Percentiles rank a stretch among this genome's conserved stretches.
phyloP scores from a whole-genome alignment of 129 eudicot genomes.

The Flaveria bidentis region DNA sequence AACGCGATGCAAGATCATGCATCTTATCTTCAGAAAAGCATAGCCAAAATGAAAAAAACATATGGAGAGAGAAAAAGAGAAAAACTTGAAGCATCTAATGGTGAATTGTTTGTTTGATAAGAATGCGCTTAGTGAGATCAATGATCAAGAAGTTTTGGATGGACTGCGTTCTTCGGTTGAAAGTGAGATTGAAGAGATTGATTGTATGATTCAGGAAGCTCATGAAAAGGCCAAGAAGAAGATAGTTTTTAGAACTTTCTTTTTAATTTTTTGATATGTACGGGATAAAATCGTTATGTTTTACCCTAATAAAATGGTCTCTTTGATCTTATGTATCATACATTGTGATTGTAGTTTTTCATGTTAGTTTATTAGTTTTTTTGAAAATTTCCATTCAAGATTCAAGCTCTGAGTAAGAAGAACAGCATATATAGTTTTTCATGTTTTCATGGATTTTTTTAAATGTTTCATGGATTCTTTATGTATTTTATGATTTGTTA shows the following conservation, averaged over 20 bases:
- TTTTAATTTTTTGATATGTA: too few relatives aligned
- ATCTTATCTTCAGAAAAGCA: slow-evolving; percentile 11
- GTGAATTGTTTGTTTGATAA: slow-evolving; percentile 16
- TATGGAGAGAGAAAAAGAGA: slow-evolving; percentile 16
- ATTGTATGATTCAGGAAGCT: neutral
- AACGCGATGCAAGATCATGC: slow-evolving; percentile 11
- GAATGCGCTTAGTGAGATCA: neutral
- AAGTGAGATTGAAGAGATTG: slow-evolving; percentile 4
- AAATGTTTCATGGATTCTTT: too few relatives aligned
- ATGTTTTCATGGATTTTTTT: too few relatives aligned
- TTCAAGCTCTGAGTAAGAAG: neutral
- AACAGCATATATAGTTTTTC: neutral
- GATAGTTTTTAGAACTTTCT: slow-evolving; percentile 7
- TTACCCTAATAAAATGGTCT: slow-evolving; percentile 1
- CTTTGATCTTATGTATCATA: neutral
- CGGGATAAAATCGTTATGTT: neutral
- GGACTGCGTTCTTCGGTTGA: neutral
- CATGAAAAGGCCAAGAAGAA: neutral
- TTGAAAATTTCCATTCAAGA: neutral
- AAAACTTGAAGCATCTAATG: slow-evolving; percentile 2
- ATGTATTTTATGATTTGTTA: too few relatives aligned
- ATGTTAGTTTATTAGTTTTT: neutral
- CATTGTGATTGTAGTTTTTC: neutral
- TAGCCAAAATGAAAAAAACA: slow-evolving; percentile 21
- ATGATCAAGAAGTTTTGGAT: slow-evolving; percentile 9